Evolutionary conservation across 140 eudicot genomes (phyloP).

Genomic region (Bidens hawaiensis): DNA sequence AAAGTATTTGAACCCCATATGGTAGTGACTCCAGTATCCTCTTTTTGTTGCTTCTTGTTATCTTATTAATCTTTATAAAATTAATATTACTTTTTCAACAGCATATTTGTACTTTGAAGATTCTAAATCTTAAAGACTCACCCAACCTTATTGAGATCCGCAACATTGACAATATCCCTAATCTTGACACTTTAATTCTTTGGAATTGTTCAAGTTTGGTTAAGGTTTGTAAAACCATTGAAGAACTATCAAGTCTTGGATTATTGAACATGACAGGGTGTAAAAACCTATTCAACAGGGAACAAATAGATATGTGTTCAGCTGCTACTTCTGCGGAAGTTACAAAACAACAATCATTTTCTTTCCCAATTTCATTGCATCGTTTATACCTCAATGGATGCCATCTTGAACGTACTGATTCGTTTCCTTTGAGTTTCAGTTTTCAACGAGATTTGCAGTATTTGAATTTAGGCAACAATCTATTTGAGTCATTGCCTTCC

Average conservation of each 20-base stretch:
- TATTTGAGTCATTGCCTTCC: conserved; percentile 1
- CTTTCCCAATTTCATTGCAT: background rate
- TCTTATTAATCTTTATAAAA: background rate
- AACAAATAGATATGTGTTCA: too few relatives aligned
- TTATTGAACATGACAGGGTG: too few relatives aligned
- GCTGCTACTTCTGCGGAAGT: too few relatives aligned
- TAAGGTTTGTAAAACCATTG: too few relatives aligned
- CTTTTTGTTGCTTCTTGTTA: background rate
- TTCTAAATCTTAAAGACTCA: conserved; percentile 14
- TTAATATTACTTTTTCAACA: background rate
- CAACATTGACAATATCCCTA: background rate
- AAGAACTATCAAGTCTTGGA: too few relatives aligned
- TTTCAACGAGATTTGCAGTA: conserved; percentile 10
- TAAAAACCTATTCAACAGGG: too few relatives aligned
- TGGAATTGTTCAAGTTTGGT: too few relatives aligned
- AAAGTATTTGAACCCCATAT: conserved; percentile 6
- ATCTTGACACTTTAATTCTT: background rate
- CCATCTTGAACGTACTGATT: background rate
- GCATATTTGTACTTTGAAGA: background rate
- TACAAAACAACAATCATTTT: background rate
- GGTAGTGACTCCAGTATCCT: background rate
- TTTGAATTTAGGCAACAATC: conserved; percentile 2
- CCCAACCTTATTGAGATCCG: background rate
- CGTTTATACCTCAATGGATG: conserved; percentile 9
- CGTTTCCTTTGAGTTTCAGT: conserved; percentile 6